Base-by-base conservation (phyloP, 192 early-diverging fungal species). In the Podila epicladia region DNA sequence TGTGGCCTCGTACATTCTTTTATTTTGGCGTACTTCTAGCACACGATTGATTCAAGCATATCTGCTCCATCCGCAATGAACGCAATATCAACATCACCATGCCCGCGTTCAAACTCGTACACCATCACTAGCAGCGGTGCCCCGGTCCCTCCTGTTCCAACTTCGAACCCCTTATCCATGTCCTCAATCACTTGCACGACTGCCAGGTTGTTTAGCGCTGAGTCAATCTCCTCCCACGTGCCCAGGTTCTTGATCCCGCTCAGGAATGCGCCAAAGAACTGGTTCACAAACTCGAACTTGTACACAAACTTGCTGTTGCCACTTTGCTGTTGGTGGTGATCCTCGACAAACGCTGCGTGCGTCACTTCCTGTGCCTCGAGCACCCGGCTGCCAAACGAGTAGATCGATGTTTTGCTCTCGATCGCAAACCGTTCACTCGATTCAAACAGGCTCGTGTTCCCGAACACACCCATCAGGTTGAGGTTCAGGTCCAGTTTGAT, bases 211-310 rank as follows among this genome's bases (percentile, higher is more conserved):
- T 73, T 69, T 8, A 88, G 67, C 3, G 87, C 85, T n/a, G 82
- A 70, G 58, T 88, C 85, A 15, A 88, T 82, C 62, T 88, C 82
- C n/a, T 84, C 85, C 73, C 71, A 73, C 4, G 82, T 73, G 7
- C 73, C 82, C 17, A 88, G 57, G 8, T 64, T 67, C 55, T 69
- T 69, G 35, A 88, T 74, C n/a, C 85, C 82, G 41, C 83, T 85
- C 74, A 88, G 74, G 33, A 88, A 88, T 6, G 83, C 77, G 63
- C 83, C 74, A 77, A 88, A 88, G 69, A 88, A 88, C 50, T 88
- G 85, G 65, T 86, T 88, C 9, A 85, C 85, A 76, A 78, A 85
- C 12, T 80, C 83, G 75, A 88, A 88, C 41, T 69, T 85, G 26
- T 83, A 83, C 58, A 83, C 65, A 62, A 82, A 77, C 50, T 76